phyloP scores from a whole-genome alignment of 2,329 filamentous ascomycete species.

The Dryadomyces quercivorus region DNA sequence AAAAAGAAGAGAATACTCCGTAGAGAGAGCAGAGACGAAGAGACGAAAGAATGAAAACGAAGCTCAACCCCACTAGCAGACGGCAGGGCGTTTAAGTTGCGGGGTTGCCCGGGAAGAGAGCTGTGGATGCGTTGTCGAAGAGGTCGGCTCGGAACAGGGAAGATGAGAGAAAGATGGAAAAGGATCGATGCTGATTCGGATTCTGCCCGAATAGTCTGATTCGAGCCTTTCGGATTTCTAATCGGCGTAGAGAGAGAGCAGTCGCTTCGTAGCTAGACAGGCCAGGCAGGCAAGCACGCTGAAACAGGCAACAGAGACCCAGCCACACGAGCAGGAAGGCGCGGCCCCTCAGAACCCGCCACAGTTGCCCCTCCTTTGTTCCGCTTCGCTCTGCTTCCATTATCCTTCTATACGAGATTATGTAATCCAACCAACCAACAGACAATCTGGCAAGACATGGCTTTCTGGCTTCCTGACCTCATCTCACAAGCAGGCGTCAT shows the following conservation, averaged over 20 bases:
- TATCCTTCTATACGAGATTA: not conserved
- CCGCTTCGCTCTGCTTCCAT: not conserved
- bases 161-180: not conserved
- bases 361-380: not conserved
- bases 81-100: constrained; percentile 1
- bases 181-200: no score
- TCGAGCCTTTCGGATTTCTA: constrained; percentile 1
- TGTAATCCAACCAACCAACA: not conserved
- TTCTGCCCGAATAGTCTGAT: not conserved
- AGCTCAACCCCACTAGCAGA: constrained; percentile 4
- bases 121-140: not conserved
- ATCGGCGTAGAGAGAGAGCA: not conserved
- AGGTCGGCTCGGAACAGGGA: not conserved
- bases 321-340: not conserved
- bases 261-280: not conserved
- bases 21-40: not conserved
- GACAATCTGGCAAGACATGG: no score
- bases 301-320: not conserved
- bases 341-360: not conserved
- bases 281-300: not conserved
- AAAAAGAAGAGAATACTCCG: not conserved
- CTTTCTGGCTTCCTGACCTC: no score
- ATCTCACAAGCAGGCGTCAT: no score
- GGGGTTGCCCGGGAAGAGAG: not conserved
- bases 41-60: not conserved